A percentile compares a stretch with the other conserved stretches of the same genome.
These are phyloP conservation scores for Fusarium sp. DNA, from an alignment of 2,329 filamentous ascomycete species.

Conservation along the genomic window DNA sequence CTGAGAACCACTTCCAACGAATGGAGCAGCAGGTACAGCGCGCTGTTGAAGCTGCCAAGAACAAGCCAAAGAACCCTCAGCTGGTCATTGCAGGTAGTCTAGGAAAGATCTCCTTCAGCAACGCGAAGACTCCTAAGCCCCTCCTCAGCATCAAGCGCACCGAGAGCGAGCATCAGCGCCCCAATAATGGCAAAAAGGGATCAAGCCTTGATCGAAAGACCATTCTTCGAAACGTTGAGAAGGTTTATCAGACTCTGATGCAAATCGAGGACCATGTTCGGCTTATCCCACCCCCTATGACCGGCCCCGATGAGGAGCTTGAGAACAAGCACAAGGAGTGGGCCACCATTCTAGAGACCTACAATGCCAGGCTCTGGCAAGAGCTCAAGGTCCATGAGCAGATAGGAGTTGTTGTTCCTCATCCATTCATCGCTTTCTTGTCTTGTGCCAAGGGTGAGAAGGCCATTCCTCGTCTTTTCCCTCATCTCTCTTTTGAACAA, in stretches of 20 bases:
- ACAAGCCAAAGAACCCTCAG: constrained; percentile 97
- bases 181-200: constrained; percentile 58
- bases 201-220: constrained; percentile 80
- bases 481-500: constrained; percentile 90
- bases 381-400: constrained; percentile 93
- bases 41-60: constrained; percentile 96
- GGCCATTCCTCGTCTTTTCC: constrained; percentile 92
- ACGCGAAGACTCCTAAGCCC: constrained; percentile 95
- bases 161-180: constrained; percentile 70
- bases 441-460: constrained; percentile 97
- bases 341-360: constrained; percentile 64
- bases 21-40: constrained; percentile 99
- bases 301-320: constrained; percentile 70
- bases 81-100: constrained; percentile 95
- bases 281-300: constrained; percentile 71
- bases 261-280: constrained; percentile 93
- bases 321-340: constrained; percentile 82
- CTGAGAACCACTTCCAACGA: constrained; percentile 96
- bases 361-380: constrained; percentile 85
- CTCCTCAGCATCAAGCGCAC: constrained; percentile 93
- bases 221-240: constrained; percentile 86
- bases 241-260: constrained; percentile 89
- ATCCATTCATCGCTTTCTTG: constrained; percentile 96
- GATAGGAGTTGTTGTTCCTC: constrained; percentile 77
- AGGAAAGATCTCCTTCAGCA: constrained; percentile 98